Conservation (phyloP, 2,329 filamentous ascomycete genomes). For the Paecilomyces sp. region DNA sequence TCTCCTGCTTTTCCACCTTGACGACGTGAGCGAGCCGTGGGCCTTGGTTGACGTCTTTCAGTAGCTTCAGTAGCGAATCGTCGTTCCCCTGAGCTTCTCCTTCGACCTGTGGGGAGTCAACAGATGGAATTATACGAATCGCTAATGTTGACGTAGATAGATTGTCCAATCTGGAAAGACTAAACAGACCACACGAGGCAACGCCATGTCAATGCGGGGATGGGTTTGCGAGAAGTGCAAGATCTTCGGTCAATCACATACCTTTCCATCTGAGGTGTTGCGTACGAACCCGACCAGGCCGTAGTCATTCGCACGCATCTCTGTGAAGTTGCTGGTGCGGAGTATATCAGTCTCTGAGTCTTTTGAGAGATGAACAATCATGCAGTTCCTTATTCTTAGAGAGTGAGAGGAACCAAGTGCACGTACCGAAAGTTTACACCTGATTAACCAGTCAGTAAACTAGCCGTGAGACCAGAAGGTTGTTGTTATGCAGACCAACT, state of each 20-base stretch:
- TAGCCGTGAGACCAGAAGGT: neutral
- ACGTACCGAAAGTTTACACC: conserved; percentile 45
- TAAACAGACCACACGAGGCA: neutral
- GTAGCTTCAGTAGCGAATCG: conserved; percentile 58
- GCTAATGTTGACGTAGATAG: neutral
- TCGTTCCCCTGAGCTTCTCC: conserved; percentile 79
- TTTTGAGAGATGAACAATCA: neutral
- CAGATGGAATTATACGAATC: neutral
- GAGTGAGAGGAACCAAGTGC: neutral
- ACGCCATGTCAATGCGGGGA: neutral
- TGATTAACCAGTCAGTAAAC: conserved; percentile 5
- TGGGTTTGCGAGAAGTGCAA: neutral
- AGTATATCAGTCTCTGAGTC: neutral
- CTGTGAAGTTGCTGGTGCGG: conserved; percentile 32
- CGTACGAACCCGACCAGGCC: conserved; percentile 43
- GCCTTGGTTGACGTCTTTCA: conserved; percentile 68
- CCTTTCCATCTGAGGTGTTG: conserved; percentile 41
- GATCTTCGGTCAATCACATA: conserved; percentile 9
- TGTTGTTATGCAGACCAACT: conserved; percentile 7
- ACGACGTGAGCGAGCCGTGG: conserved; percentile 66
- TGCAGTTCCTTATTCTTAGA: too few species aligned
- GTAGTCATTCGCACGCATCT: conserved; percentile 35
- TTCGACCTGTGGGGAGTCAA: conserved; percentile 57
- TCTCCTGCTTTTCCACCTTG: conserved; percentile 62
- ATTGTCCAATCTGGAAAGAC: neutral